Evolutionary conservation across 495 filamentous ascomycete species (phyloP).

Genomic region (Trichodelitschia bisporula): DNA sequence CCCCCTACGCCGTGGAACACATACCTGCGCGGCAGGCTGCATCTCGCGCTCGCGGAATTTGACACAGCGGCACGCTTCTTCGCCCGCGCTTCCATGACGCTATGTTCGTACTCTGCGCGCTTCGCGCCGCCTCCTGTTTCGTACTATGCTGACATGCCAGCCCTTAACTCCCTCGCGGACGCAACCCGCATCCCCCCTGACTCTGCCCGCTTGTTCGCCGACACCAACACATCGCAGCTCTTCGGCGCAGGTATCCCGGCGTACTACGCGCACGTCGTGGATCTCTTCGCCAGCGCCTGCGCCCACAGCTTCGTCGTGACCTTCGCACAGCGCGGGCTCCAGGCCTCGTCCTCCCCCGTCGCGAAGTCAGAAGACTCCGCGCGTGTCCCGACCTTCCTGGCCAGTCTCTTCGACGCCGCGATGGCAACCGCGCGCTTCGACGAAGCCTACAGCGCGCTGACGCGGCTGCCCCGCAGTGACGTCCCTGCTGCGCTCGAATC

Average conservation of each 20-base stretch:
- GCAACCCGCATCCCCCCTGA: too few species aligned
- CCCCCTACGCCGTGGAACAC: constrained; percentile 42
- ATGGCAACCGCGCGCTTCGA: constrained; percentile 54
- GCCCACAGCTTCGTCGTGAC: constrained; percentile 58
- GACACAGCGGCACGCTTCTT: constrained; percentile 53
- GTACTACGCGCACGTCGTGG: constrained; percentile 70
- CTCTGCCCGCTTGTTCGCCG: too few species aligned
- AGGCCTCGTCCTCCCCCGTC: too few species aligned
- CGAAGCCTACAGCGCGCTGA: constrained; percentile 58
- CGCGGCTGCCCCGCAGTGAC: too few species aligned
- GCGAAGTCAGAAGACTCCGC: too few species aligned
- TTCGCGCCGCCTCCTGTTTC: constrained; percentile 19
- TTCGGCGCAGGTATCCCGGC: constrained; percentile 54
- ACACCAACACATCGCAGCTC: constrained; percentile 41
- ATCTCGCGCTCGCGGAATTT: constrained; percentile 45
- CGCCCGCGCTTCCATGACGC: constrained; percentile 53
- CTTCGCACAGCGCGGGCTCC: too few species aligned
- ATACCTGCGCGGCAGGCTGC: constrained; percentile 67
- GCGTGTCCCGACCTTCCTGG: too few species aligned
- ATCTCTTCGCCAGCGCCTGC: constrained; percentile 52
- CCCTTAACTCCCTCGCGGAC: too few species aligned
- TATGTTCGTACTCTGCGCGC: constrained; percentile 32
- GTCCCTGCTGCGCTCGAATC: too few species aligned
- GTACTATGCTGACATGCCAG: too few species aligned
- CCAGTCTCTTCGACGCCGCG: constrained; percentile 66